Evolutionary conservation across 257 asterid genomes (phyloP).

Genomic region (Nicotiana sylvestris): DNA sequence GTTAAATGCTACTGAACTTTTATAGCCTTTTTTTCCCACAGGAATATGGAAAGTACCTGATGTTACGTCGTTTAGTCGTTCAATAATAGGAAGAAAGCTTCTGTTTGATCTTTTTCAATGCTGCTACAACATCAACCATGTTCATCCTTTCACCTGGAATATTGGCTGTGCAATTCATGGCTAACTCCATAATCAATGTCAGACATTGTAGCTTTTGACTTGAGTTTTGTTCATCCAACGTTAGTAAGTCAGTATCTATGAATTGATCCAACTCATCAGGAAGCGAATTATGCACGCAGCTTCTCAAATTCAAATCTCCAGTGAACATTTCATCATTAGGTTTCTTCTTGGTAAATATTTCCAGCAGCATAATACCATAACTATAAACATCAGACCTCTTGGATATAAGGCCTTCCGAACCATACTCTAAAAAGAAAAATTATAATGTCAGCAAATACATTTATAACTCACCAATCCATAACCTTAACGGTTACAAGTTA

Average conservation of each 20-base stretch:
- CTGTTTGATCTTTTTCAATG: conserved; percentile 13
- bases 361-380: conserved; percentile 29
- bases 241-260: conserved; percentile 13
- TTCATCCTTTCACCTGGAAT: conserved; percentile 7
- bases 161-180: conserved; percentile 12
- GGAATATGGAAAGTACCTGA: neutral
- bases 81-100: neutral
- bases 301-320: conserved; percentile 15
- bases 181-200: conserved; percentile 13
- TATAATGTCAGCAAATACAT: neutral
- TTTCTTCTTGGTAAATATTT: conserved; percentile 20
- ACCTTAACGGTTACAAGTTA: neutral
- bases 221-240: neutral
- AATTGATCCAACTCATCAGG: neutral
- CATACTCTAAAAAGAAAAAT: conserved; percentile 19
- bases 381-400: conserved; percentile 28
- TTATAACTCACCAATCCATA: neutral
- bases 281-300: neutral
- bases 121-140: conserved; percentile 16
- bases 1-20: neutral
- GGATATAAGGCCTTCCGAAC: conserved; percentile 27
- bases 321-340: conserved; percentile 16
- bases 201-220: conserved; percentile 2
- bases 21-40: neutral
- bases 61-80: neutral